Base-by-base conservation (phyloP, 2,329 filamentous ascomycete genomes). In the Hymenotorrendiella dingleyae region DNA sequence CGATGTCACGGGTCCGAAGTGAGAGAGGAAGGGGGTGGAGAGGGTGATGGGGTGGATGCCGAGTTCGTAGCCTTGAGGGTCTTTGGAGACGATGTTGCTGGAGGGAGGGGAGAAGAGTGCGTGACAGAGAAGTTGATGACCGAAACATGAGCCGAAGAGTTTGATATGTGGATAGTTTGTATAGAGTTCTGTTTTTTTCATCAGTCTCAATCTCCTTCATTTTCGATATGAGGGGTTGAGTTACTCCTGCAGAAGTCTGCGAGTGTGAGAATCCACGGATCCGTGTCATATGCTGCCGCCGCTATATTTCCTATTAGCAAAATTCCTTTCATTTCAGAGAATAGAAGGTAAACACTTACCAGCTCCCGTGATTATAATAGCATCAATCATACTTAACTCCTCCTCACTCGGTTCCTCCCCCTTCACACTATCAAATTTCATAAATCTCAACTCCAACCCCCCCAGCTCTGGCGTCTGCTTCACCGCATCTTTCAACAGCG, bases 121-220 rank as follows among this genome's bases (percentile, higher is more conserved):
- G 39, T 65, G 60, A 42, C 62, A 64, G 4, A 69, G 46, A 4
- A 69, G 45, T 42, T 70, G 66, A 37, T 70, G 67, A 1, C 67
- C 66, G 35, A 69, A 70, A 42, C 67, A 70, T 20, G 62, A 66
- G 1, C 67, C 67, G 40, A 69, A 68, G 4, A 70, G 60, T 41
- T 62, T 66, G 33, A 69, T 47, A 1, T 42, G 44, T 0, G 56
- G 44, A 42, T 53, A 43, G 1, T 49, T 42, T 1, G 38, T 39
- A 40, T 67, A 69, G 0, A 44, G 28, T 33, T 10, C 8, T 14
- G 24, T 38, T 39, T 22, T 20, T 16, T 19, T 14, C 9, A 9
- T n/a, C 23, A 36, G 17, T 20, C n/a, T 22, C n/a, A n/a, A n/a
- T n/a, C n/a, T n/a, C n/a, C n/a, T n/a, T n/a, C n/a, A n/a, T n/a